These are phyloP conservation scores for Penicillium cinerascens DNA, from an alignment of 495 filamentous ascomycete genomes.

Conservation along the genomic window DNA sequence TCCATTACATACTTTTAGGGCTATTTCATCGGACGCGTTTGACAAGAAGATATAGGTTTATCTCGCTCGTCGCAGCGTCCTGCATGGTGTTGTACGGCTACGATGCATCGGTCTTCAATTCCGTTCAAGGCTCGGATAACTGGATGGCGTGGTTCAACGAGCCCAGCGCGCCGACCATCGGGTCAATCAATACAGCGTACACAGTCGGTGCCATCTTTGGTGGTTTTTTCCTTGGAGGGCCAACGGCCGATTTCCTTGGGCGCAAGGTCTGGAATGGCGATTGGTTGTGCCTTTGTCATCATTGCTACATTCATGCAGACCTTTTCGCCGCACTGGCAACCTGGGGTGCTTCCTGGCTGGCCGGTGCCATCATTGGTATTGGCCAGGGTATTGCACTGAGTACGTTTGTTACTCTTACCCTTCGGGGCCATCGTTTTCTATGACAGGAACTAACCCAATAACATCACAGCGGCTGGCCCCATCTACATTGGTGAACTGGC, in stretches of 20 bases:
- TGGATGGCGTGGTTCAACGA: constrained; percentile 59
- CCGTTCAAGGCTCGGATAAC: constrained; percentile 55
- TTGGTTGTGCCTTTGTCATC: constrained; percentile 55
- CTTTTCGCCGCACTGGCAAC: constrained; percentile 52
- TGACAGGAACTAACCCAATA: constrained; percentile 1
- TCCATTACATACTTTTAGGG: too few relatives aligned
- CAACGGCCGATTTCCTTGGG: constrained; percentile 54
- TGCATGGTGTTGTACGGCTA: constrained; percentile 68
- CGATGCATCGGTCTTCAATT: constrained; percentile 64
- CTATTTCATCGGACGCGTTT: too few relatives aligned
- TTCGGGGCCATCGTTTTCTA: background rate
- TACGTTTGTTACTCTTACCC: constrained; percentile 30
- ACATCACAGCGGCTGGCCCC: constrained; percentile 46
- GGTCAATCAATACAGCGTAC: constrained; percentile 59
- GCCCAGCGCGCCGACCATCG: constrained; percentile 48
- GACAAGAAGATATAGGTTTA: constrained; percentile 46
- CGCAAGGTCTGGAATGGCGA: constrained; percentile 56
- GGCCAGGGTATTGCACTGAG: constrained; percentile 63
- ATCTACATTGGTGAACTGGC: constrained; percentile 63
- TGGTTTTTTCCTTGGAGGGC: constrained; percentile 58
- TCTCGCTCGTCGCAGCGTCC: constrained; percentile 58
- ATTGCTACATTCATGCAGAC: constrained; percentile 61
- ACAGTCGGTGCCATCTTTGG: constrained; percentile 61
- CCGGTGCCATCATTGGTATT: constrained; percentile 59
- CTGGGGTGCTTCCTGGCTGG: constrained; percentile 61